These are phyloP conservation scores for Paratinospora sagittata DNA, from an alignment of 164 flowering plant genomes.

Conservation along the genomic window DNA sequence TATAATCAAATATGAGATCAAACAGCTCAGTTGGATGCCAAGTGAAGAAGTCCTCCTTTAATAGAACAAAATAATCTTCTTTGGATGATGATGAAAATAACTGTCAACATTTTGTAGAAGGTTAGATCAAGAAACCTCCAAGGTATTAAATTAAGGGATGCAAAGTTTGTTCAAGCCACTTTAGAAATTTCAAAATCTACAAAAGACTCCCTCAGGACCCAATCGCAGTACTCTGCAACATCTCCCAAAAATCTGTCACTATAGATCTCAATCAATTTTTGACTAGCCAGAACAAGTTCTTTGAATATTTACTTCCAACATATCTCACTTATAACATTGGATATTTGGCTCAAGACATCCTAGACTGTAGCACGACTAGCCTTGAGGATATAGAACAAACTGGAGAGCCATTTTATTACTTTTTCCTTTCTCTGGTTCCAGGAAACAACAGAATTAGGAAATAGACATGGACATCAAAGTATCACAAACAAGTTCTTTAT, in stretches of 20 bases:
- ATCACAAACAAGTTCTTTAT: too few species aligned
- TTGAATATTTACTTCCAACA: neutral
- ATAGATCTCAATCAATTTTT: neutral
- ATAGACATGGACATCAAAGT: too few species aligned
- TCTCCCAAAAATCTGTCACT: neutral
- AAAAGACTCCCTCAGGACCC: neutral
- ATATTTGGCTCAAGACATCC: too few species aligned
- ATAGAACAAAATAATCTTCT: conserved; percentile 39
- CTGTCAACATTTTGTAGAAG: conserved; percentile 26
- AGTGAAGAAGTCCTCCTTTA: conserved; percentile 65
- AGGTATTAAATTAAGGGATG: neutral
- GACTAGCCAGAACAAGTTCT: neutral
- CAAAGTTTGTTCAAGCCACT: neutral
- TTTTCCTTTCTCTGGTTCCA: too few species aligned
- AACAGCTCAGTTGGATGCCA: conserved; percentile 61
- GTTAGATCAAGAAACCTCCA: neutral
- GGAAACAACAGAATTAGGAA: too few species aligned
- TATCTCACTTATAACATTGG: neutral
- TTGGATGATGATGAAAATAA: conserved; percentile 39
- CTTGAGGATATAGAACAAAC: too few species aligned
- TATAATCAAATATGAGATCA: conserved; percentile 80
- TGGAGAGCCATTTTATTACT: too few species aligned
- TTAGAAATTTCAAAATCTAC: neutral
- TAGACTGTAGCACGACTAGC: too few species aligned
- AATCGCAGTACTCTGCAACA: neutral